phyloP scores from a whole-genome alignment of 306 rosid species.

The Fagus sylvatica region DNA sequence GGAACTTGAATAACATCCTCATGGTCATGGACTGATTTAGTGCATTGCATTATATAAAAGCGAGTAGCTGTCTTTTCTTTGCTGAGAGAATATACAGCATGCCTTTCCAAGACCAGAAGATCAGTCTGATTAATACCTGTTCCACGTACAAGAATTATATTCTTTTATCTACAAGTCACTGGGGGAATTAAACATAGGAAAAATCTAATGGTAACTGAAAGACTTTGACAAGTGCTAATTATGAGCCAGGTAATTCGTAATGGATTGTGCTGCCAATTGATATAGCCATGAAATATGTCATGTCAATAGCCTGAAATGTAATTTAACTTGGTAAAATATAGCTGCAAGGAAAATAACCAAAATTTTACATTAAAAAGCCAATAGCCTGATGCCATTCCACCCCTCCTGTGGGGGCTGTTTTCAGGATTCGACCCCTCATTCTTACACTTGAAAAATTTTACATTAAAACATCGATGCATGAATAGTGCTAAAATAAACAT shows the following conservation, averaged over 20 bases:
- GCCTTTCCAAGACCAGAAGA: slow-evolving; percentile 56
- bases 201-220: slow-evolving; percentile 6
- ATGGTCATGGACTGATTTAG: slow-evolving; percentile 11
- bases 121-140: slow-evolving; percentile 56
- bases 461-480: background rate
- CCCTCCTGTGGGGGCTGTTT: too few relatives aligned
- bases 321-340: background rate
- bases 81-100: slow-evolving; percentile 59
- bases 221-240: slow-evolving; percentile 12
- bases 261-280: background rate
- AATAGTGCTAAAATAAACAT: background rate
- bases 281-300: background rate
- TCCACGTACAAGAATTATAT: slow-evolving; percentile 31
- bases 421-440: too few relatives aligned
- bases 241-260: slow-evolving; percentile 12
- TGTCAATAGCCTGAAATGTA: background rate
- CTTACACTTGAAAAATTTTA: background rate
- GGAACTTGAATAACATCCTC: slow-evolving; percentile 46
- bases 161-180: slow-evolving; percentile 19
- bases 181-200: background rate
- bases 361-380: background rate
- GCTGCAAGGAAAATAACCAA: background rate
- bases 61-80: slow-evolving; percentile 63
- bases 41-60: slow-evolving; percentile 67
- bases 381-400: too few relatives aligned